Evolutionary conservation across 257 asterid species (phyloP), one percentile per base, ranked within the genome.

Genomic region (Craterostigma plantagineum): DNA sequence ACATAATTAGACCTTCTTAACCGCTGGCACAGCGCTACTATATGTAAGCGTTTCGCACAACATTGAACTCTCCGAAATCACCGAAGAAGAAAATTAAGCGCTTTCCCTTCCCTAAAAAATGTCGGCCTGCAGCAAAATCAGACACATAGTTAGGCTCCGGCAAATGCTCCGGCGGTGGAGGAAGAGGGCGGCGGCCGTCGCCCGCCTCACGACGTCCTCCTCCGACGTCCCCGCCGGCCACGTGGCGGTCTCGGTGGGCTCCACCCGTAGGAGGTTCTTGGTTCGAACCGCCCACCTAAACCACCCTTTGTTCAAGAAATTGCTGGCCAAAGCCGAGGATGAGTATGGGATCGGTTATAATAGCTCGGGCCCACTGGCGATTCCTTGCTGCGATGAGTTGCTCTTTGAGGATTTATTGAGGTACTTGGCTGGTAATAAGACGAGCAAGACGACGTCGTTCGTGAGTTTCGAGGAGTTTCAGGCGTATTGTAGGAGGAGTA

Each of bases 211-310:
- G 7, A n/a, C n/a, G n/a, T n/a, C n/a, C n/a, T 66, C 70, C 0
- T 45, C 71, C 1, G 72, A 23, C 35, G 78, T 70, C 10, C 78
- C 78, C 3, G 44, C 74, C 0, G 78, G 78, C 0, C 78, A 70
- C 47, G 57, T 70, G 50, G 74, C 69, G 3, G 65, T 70, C 34
- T 47, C 62, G 0, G 78, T 70, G 4, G 78, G 78, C 11, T 15
- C 62, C 8, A 40, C 12, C 10, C 18, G 42, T 33, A 58, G 38
- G 11, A 49, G 78, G 33, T 70, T 59, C 9, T 63, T 70, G 0
- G 66, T 70, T 15, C 63, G 71, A 3, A 48, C 78, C 1, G 16
- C 66, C 7, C 63, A 66, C 36, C 34, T 70, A 33, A 70, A 70
- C 49, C 78, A 70, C 33, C 78, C 78, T 8, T 2, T 70, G 42